phyloP scores from a whole-genome alignment of 139 green algal species.

The Chlorella sp. region DNA sequence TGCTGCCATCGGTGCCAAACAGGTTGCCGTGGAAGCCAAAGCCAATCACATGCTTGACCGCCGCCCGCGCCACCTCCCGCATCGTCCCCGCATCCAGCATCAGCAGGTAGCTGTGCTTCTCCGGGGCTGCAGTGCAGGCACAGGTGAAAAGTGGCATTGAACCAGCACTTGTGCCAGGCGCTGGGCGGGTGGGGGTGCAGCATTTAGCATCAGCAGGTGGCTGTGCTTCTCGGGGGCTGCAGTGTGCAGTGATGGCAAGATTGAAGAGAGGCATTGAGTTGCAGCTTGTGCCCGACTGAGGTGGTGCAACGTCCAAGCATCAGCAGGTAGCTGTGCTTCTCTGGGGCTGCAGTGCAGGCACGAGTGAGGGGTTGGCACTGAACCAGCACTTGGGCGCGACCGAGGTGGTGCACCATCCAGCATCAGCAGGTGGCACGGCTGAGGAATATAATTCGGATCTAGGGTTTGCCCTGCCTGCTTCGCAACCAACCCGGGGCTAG shows the following conservation, averaged over 20 bases:
- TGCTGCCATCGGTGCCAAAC: not conserved
- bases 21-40: slow-evolving; percentile 40
- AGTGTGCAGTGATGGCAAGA: no score
- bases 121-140: not conserved
- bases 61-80: slow-evolving; percentile 26
- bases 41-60: not conserved
- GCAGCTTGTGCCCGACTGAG: no score
- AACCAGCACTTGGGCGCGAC: not conserved
- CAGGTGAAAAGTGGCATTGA: not conserved
- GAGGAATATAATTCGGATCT: no score
- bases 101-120: slow-evolving; percentile 31
- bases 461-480: not conserved
- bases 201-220: not conserved
- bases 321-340: slow-evolving; percentile 31
- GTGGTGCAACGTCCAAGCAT: no score
- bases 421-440: not conserved
- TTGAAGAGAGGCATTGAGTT: no score
- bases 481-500: not conserved
- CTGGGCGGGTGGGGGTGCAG: not conserved
- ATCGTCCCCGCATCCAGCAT: slow-evolving; percentile 34
- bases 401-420: not conserved
- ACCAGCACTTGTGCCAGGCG: not conserved
- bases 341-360: not conserved
- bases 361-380: not conserved
- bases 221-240: no score